Evolutionary conservation across 768 basidiomycete species (phyloP).

Genomic region (Rhodosporidiobolus odoratus): DNA sequence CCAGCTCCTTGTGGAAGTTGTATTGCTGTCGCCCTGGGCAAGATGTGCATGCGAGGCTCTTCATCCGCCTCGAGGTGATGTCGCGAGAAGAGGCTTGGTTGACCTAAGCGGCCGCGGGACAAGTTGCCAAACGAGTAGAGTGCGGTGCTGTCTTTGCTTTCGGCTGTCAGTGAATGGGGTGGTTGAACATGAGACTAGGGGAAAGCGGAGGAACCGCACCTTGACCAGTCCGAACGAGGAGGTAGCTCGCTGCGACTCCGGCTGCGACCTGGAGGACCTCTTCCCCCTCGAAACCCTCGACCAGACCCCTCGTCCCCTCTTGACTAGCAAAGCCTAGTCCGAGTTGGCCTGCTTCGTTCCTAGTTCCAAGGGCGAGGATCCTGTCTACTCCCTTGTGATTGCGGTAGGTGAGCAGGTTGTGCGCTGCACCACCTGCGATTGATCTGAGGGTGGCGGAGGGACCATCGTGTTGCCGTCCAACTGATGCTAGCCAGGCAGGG

Average conservation of each 20-base stretch:
- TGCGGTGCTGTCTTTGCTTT: slow-evolving; percentile 19
- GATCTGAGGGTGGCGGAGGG: not conserved
- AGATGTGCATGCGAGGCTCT: slow-evolving; percentile 9
- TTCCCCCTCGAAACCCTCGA: slow-evolving; percentile 37
- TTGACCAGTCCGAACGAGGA: slow-evolving; percentile 10
- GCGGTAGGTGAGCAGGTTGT: slow-evolving; percentile 18
- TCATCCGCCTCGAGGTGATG: not conserved
- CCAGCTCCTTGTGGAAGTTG: not conserved
- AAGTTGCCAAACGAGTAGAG: slow-evolving; percentile 26
- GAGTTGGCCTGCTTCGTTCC: slow-evolving; percentile 29
- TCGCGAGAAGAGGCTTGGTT: slow-evolving; percentile 3
- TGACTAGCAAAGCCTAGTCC: slow-evolving; percentile 29
- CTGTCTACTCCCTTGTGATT: slow-evolving; percentile 15
- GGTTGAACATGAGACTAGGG: not conserved
- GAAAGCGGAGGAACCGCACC: not conserved
- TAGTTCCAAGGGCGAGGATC: slow-evolving; percentile 12
- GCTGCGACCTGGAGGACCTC: not conserved
- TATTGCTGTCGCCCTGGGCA: slow-evolving; percentile 7
- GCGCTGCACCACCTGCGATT: slow-evolving; percentile 3
- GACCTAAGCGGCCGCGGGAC: slow-evolving; percentile 22
- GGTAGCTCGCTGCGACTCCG: slow-evolving; percentile 14
- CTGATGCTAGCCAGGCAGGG: slow-evolving; percentile 22
- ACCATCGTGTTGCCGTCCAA: slow-evolving; percentile 24
- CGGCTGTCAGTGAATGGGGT: too few relatives aligned
- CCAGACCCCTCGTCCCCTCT: slow-evolving; percentile 30